Base-by-base conservation (phyloP, 2,329 filamentous ascomycete species). In the Ceratocystis huliohia region DNA sequence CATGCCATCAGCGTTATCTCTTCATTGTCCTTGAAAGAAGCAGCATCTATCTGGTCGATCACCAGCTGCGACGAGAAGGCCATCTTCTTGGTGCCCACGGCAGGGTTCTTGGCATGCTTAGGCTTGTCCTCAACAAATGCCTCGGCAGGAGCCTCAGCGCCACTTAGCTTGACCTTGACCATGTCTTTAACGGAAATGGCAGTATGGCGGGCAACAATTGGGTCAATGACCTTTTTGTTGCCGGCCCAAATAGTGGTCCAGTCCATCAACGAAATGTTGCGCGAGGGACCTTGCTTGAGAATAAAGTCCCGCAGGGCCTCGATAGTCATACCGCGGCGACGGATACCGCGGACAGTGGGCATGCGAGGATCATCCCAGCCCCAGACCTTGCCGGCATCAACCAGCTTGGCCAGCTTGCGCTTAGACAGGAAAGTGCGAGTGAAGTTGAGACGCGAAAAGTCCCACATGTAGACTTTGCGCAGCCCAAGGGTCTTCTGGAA, bases 1-100 rank as follows among this genome's bases (percentile, higher is more conserved):
- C 93, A 97, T 75, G 88, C 88, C 93, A 96, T 96, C 53, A 96
- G 81, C 0, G 93, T 96, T 72, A 97, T 89, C 76, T 96, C 92
- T 78, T 97, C 93, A 73, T 88, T 86, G 68, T 88, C 81, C 71
- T 85, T 88, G 77, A 96, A 95, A 30, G 82, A 83, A 74, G 87
- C 87, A 69, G 88, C 90, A 72, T 97, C 93, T 59, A 82, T 88
- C 76, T 96, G 93, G 74, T 96, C 93, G 64, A 97, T 79, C 68
- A 94, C 79, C 70, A 96, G 80, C 69, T 86, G 82, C 67, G 83
- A 82, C 73, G 88, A 89, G 75, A 87, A 95, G 30, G 84, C 81
- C 4, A 96, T 89, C 77, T 90, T 89, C 82, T 96, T 96, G 71
- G 80, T 86, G 68, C 93, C 93, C 5, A 96, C 80, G 1, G 86